Evolutionary conservation across 164 flowering plant species (phyloP).

Genomic region (Macadamia integrifolia): DNA sequence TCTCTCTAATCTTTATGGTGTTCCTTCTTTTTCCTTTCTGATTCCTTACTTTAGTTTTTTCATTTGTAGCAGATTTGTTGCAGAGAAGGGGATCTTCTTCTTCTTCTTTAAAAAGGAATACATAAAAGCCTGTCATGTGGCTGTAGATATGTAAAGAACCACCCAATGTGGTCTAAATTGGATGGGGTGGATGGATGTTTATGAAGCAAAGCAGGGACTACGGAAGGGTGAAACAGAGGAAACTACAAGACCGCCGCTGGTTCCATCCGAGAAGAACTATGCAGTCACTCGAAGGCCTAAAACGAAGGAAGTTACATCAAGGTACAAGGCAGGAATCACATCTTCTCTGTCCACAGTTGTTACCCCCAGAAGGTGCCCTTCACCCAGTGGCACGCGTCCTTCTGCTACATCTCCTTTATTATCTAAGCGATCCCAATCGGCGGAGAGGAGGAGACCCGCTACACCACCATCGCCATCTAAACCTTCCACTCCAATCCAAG

Average conservation of each 20-base stretch:
- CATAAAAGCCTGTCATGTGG: slow-evolving; percentile 18
- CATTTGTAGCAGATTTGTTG: slow-evolving; percentile 44
- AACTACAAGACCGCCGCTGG: slow-evolving; percentile 48
- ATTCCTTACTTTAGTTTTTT: slow-evolving; percentile 29
- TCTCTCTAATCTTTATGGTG: not conserved
- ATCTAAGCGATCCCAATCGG: slow-evolving; percentile 67
- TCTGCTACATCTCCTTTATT: slow-evolving; percentile 20
- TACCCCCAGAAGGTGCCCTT: slow-evolving; percentile 48
- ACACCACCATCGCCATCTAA: slow-evolving; percentile 60
- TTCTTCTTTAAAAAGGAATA: slow-evolving; percentile 17
- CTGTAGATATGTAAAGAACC: slow-evolving; percentile 20
- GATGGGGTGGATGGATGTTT: slow-evolving; percentile 74
- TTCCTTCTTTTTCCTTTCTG: not conserved
- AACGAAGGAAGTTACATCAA: slow-evolving; percentile 49
- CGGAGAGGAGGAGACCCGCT: slow-evolving; percentile 76
- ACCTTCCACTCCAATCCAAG: slow-evolving; percentile 62
- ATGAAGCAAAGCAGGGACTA: slow-evolving; percentile 37
- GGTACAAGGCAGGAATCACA: slow-evolving; percentile 39
- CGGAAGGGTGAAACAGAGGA: slow-evolving; percentile 38
- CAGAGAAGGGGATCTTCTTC: slow-evolving; percentile 40
- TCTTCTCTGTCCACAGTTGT: slow-evolving; percentile 41
- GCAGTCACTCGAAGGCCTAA: slow-evolving; percentile 27
- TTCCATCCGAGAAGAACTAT: slow-evolving; percentile 47
- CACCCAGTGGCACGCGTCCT: slow-evolving; percentile 54
- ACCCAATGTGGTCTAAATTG: slow-evolving; percentile 55